These are phyloP conservation scores for Magnolia changhungtana DNA, from an alignment of 164 flowering plant species.

Conservation along the genomic window DNA sequence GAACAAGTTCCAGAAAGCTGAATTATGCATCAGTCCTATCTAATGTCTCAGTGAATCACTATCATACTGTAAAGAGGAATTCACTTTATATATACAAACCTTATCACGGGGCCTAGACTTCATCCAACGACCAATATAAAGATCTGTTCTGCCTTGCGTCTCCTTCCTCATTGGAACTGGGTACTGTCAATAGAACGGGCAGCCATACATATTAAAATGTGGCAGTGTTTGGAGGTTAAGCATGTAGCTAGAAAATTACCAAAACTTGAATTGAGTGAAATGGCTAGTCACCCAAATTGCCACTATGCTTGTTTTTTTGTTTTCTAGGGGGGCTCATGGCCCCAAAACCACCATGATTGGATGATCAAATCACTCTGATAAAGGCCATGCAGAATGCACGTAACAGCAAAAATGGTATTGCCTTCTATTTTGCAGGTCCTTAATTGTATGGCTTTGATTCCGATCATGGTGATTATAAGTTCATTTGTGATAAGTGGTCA, in stretches of 20 bases:
- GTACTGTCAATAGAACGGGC: slow-evolving; percentile 43
- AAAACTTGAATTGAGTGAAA: not conserved
- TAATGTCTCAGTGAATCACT: not conserved
- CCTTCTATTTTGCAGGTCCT: too few relatives aligned
- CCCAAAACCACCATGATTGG: too few relatives aligned
- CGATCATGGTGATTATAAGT: too few relatives aligned
- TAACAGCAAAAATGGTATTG: too few relatives aligned
- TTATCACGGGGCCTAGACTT: slow-evolving; percentile 84
- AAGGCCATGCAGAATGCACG: too few relatives aligned
- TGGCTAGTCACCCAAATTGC: not conserved
- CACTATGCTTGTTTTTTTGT: too few relatives aligned
- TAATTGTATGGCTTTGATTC: too few relatives aligned
- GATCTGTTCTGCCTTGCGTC: slow-evolving; percentile 90
- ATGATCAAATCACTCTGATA: too few relatives aligned
- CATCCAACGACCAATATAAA: slow-evolving; percentile 78
- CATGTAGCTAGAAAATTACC: not conserved
- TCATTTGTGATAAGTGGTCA: too few relatives aligned
- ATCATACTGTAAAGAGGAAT: not conserved
- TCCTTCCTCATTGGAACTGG: slow-evolving; percentile 85
- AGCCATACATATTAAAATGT: not conserved
- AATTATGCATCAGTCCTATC: slow-evolving; percentile 1
- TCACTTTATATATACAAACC: slow-evolving; percentile 32
- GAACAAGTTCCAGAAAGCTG: not conserved
- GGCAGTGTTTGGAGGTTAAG: not conserved
- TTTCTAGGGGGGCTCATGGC: too few relatives aligned